Conservation (phyloP, 805 yeast genomes). For the Candida loeiensis region DNA sequence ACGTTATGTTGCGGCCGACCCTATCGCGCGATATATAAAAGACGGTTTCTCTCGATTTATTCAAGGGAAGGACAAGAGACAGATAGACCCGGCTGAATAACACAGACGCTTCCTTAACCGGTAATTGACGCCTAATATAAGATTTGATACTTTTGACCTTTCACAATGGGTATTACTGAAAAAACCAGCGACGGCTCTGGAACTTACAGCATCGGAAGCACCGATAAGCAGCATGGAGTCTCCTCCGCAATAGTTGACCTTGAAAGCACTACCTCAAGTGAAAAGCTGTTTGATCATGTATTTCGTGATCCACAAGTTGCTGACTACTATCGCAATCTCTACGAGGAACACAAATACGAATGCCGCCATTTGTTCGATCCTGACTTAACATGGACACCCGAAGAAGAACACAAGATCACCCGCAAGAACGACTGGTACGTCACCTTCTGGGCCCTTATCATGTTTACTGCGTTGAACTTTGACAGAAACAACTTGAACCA, state of each 20-base stretch:
- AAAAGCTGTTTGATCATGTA: constrained; percentile 8
- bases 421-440: constrained; percentile 23
- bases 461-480: constrained; percentile 23
- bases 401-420: constrained; percentile 19
- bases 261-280: constrained; percentile 5
- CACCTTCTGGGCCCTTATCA: constrained; percentile 20
- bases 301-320: constrained; percentile 44
- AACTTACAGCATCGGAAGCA: neutral
- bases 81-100: too few species aligned
- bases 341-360: constrained; percentile 51
- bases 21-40: neutral
- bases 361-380: constrained; percentile 57
- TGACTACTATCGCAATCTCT: constrained; percentile 41
- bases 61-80: too few species aligned
- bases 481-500: constrained; percentile 24
- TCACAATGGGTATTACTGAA: neutral
- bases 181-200: neutral
- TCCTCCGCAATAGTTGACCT: constrained; percentile 1
- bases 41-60: too few species aligned
- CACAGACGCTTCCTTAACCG: too few species aligned
- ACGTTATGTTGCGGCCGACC: neutral
- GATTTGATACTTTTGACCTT: too few species aligned
- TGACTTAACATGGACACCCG: constrained; percentile 33
- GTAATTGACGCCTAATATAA: too few species aligned
- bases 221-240: constrained; percentile 2